A percentile compares a stretch with the other conserved stretches of the same genome.
These are phyloP conservation scores for Allium sativum DNA, from an alignment of 106 monocot species.

Conservation along the genomic window DNA sequence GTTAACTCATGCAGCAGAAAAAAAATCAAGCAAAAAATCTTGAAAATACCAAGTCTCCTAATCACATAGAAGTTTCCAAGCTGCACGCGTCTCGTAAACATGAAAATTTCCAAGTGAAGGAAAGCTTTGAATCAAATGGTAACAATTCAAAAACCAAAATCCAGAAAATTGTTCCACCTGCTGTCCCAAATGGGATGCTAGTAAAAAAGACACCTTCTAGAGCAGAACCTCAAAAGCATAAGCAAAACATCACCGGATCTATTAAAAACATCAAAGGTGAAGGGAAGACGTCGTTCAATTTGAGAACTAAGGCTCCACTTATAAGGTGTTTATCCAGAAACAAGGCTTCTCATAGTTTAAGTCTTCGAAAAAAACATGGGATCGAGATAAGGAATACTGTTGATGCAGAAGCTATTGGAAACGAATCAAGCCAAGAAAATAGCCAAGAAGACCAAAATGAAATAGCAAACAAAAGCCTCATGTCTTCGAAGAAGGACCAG, in stretches of 20 bases:
- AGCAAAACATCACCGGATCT: conserved; percentile 7
- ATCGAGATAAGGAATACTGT: background rate
- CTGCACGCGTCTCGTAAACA: background rate
- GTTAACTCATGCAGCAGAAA: background rate
- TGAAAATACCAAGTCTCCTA: conserved; percentile 5
- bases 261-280: conserved; percentile 3
- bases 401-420: background rate
- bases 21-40: conserved; percentile 1
- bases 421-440: too few species aligned
- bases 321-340: conserved; percentile 5
- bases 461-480: background rate
- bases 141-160: too few species aligned
- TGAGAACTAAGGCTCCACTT: conserved; percentile 5
- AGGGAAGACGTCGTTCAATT: conserved; percentile 13
- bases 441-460: too few species aligned
- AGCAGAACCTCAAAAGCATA: background rate
- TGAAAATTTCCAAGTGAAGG: background rate
- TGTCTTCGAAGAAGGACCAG: background rate
- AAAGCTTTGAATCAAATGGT: conserved; percentile 8
- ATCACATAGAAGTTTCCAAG: background rate
- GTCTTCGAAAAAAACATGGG: conserved; percentile 11
- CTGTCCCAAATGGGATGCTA: conserved; percentile 5
- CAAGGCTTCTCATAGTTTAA: conserved; percentile 6
- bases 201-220: background rate
- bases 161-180: conserved; percentile 5